A percentile compares a stretch with the other conserved stretches of the same genome.
phyloP scores from a whole-genome alignment of 345 rosid species.

The Physaria fendleri region DNA sequence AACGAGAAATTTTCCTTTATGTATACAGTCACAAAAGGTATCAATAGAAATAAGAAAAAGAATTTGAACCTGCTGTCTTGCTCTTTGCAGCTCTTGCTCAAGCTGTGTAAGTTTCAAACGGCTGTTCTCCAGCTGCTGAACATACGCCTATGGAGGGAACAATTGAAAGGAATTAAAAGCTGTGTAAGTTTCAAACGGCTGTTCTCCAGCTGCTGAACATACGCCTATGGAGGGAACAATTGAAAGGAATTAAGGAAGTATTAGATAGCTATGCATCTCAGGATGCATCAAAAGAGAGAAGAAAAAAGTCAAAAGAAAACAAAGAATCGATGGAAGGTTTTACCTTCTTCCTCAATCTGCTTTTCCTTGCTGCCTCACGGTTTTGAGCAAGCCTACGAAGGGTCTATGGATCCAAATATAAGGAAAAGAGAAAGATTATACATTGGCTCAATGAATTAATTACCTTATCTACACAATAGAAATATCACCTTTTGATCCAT shows the following conservation, averaged over 20 bases:
- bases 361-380: slow-evolving; percentile 97
- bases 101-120: slow-evolving; percentile 91
- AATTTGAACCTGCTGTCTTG: slow-evolving; percentile 82
- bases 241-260: background rate
- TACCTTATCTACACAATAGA: slow-evolving; percentile 10
- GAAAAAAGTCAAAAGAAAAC: background rate
- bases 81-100: slow-evolving; percentile 98
- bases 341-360: slow-evolving; percentile 91
- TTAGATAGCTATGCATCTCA: background rate
- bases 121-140: slow-evolving; percentile 96
- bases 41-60: slow-evolving; percentile 8
- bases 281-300: background rate
- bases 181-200: slow-evolving; percentile 94
- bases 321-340: slow-evolving; percentile 6
- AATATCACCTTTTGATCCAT: slow-evolving; percentile 83
- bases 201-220: slow-evolving; percentile 96
- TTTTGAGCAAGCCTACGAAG: slow-evolving; percentile 98
- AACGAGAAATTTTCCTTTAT: background rate
- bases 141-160: slow-evolving; percentile 64
- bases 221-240: slow-evolving; percentile 50
- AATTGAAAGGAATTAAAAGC: slow-evolving; percentile 34
- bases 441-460: background rate
- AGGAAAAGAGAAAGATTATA: slow-evolving; percentile 6
- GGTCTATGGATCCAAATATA: slow-evolving; percentile 47
- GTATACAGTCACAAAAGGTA: background rate